These are phyloP conservation scores for Thielaviopsis euricoi DNA, from an alignment of 2,329 filamentous ascomycete genomes.

Conservation along the genomic window DNA sequence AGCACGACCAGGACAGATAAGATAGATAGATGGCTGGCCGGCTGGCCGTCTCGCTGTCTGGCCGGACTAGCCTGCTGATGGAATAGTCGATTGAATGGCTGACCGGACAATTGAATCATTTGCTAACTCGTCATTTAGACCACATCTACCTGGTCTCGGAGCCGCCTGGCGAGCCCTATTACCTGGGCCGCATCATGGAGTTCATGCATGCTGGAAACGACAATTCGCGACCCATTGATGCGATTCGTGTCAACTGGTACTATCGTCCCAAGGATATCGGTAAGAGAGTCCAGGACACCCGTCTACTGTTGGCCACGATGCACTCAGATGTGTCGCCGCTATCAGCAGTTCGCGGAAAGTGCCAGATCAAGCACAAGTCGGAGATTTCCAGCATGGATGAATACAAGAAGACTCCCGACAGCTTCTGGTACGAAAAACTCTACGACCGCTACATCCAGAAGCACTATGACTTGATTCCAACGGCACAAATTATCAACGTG, in stretches of 20 bases:
- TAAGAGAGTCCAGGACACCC: conserved; percentile 77
- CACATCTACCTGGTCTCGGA: conserved; percentile 95
- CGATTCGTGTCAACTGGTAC: conserved; percentile 92
- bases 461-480: conserved; percentile 92
- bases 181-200: conserved; percentile 95
- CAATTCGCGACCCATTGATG: conserved; percentile 56
- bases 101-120: background rate
- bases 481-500: conserved; percentile 84
- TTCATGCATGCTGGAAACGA: conserved; percentile 76
- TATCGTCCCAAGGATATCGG: conserved; percentile 93
- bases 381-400: conserved; percentile 71
- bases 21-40: too few species aligned
- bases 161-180: conserved; percentile 94
- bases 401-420: conserved; percentile 70
- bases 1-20: too few species aligned
- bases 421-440: conserved; percentile 93
- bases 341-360: conserved; percentile 84
- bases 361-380: conserved; percentile 71
- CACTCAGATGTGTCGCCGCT: conserved; percentile 92
- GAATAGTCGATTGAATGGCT: too few species aligned
- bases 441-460: conserved; percentile 98
- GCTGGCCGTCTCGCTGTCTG: too few species aligned
- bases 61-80: too few species aligned
- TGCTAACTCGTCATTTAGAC: conserved; percentile 23
- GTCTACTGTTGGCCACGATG: conserved; percentile 91